Evolutionary conservation across 257 asterid genomes (phyloP).

Genomic region (Solanum appendiculatum): DNA sequence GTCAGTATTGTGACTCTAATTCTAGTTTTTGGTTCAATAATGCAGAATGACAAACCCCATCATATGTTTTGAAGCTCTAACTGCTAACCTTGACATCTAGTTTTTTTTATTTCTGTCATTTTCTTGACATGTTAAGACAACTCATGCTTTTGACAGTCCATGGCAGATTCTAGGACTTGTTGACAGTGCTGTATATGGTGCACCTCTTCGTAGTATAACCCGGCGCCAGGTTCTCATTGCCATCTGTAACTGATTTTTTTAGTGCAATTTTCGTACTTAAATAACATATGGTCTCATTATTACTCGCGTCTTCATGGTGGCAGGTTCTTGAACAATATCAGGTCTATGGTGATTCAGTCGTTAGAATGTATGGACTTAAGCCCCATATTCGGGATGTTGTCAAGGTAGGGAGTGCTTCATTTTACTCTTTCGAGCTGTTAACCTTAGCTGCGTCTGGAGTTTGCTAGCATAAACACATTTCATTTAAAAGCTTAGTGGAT

Average conservation of each 20-base stretch:
- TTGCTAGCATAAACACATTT: background rate
- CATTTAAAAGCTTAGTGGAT: background rate
- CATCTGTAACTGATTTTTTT: background rate
- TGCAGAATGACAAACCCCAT: background rate
- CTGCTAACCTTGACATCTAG: background rate
- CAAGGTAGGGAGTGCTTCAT: conserved; percentile 32
- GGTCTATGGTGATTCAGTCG: conserved; percentile 62
- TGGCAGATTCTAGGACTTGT: conserved; percentile 85
- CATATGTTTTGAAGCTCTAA: background rate
- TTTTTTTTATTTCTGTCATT: background rate
- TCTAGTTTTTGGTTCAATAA: background rate
- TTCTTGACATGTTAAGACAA: conserved; percentile 4
- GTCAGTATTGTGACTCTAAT: background rate
- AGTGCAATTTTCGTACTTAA: background rate
- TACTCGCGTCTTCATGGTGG: background rate
- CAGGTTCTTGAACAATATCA: conserved; percentile 84
- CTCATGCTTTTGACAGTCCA: conserved; percentile 40
- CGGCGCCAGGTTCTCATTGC: conserved; percentile 67
- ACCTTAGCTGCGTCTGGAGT: background rate
- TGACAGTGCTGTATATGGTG: conserved; percentile 75
- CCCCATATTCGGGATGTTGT: conserved; percentile 65
- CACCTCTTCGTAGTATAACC: conserved; percentile 48
- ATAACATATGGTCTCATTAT: background rate
- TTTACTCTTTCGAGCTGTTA: background rate
- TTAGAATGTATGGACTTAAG: conserved; percentile 42